Base-by-base conservation (phyloP, 2,329 filamentous ascomycete genomes). In the Cercospora brassicicola region DNA sequence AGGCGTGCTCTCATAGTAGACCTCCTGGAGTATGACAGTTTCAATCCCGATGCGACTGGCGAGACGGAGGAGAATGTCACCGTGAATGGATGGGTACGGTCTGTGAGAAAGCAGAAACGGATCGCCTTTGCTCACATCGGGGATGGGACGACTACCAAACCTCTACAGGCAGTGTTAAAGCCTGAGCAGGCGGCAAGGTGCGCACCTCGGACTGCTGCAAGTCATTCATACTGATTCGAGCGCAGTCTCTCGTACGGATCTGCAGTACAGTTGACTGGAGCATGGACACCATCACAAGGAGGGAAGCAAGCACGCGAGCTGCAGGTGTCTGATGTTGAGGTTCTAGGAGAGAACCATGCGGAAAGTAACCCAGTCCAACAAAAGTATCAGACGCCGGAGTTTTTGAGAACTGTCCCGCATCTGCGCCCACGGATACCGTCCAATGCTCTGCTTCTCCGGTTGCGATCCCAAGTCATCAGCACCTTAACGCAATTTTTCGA, bases 321-420 rank as follows among this genome's bases (percentile, higher is more conserved):
- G 60, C 89, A 92, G 76, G 92, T 92, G 65, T 84, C 86, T 23
- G 80, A 85, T 36, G 86, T 95, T 59, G 85, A 87, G 55, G 79
- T 96, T 23, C 81, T 96, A 53, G 95, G 94, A 56, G 82, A 88
- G 48, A 91, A 93, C 62, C 90, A 97, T 82, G 86, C 93, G 73
- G 87, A 98, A 91, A 91, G 90, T 70, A 96, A 92, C 77, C 95
- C 95, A 2, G 88, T 99, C 26, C 95, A 99, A 81, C 97, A 97
- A 81, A 98, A 98, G 81, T 97, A 95, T 74, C 94, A 97, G 74
- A 92, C 90, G 4, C 84, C 91, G 61, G 94, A 98, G 77, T 98
- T 91, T 79, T 87, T 99, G 69, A 91, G 95, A 67, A 91, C 91
- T 11, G 86, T 97, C 62, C 93, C 94, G 60, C 95, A 99, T 81